Evolutionary conservation across 495 filamentous ascomycete genomes (phyloP).

Genomic region (Penicillium soppii): DNA sequence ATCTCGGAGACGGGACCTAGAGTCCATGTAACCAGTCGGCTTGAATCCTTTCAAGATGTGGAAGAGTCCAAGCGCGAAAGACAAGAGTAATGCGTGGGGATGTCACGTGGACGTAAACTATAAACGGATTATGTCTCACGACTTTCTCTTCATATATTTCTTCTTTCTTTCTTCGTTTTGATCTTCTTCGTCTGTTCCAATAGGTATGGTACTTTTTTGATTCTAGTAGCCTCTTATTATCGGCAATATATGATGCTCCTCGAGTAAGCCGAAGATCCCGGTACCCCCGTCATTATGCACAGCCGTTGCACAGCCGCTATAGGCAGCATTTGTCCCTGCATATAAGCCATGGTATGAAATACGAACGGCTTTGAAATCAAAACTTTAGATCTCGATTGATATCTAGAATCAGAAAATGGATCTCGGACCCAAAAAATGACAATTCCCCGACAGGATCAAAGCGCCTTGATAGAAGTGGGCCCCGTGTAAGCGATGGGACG

Average conservation of each 20-base stretch:
- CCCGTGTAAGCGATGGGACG: slow-evolving; percentile 7
- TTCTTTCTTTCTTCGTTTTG: background rate
- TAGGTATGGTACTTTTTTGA: background rate
- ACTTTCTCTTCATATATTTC: background rate
- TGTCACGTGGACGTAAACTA: slow-evolving; percentile 3
- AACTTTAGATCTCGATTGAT: too few relatives aligned
- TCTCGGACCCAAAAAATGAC: background rate
- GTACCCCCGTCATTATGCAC: background rate
- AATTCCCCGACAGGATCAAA: background rate
- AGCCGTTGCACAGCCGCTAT: background rate
- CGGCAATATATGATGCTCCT: background rate
- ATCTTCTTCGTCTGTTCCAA: background rate
- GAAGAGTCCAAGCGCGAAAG: slow-evolving; percentile 8
- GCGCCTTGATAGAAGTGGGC: slow-evolving; percentile 6
- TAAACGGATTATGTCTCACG: background rate
- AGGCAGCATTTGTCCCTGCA: too few relatives aligned
- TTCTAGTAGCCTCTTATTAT: too few relatives aligned
- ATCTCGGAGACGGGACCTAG: slow-evolving; percentile 14
- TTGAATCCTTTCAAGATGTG: background rate
- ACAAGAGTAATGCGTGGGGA: background rate
- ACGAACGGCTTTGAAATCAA: too few relatives aligned
- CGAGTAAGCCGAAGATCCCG: background rate
- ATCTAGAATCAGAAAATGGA: too few relatives aligned
- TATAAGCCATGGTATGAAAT: too few relatives aligned
- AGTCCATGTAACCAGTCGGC: slow-evolving; percentile 4